Evolutionary conservation across 441 rosid genomes (phyloP).

Genomic region (Gossypium lobatum): DNA sequence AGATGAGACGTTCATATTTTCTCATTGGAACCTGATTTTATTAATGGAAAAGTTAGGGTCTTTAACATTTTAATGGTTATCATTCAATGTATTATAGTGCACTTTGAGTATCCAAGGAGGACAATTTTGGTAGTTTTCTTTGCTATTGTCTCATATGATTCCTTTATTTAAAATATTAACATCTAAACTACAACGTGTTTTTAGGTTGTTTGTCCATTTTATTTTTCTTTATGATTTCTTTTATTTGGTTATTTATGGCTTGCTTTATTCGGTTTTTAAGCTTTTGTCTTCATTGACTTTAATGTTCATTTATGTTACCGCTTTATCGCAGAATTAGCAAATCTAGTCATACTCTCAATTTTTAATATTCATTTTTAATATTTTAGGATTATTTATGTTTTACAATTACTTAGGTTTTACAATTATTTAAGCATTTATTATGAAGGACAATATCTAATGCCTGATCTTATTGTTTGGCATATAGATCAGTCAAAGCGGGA

Average conservation of each 20-base stretch:
- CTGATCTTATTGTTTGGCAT: slow-evolving; percentile 10
- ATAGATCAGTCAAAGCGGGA: slow-evolving; percentile 18
- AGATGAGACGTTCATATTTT: not conserved
- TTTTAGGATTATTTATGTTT: not conserved
- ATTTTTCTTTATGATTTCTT: not conserved
- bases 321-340: not conserved
- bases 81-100: not conserved
- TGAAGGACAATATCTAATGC: not conserved
- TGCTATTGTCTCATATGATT: not conserved
- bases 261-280: not conserved
- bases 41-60: not conserved
- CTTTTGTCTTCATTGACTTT: not conserved
- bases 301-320: not conserved
- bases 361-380: not conserved
- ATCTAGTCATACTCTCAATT: not conserved
- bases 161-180: not conserved
- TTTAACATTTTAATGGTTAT: not conserved
- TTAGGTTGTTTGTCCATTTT: not conserved
- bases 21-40: not conserved
- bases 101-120: not conserved
- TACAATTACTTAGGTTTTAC: not conserved
- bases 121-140: slow-evolving; percentile 4
- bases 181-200: not conserved
- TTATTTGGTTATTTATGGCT: not conserved
- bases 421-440: not conserved